These are phyloP conservation scores for Blastobotrys mokoenaii DNA, from an alignment of 805 yeast species.

Conservation along the genomic window DNA sequence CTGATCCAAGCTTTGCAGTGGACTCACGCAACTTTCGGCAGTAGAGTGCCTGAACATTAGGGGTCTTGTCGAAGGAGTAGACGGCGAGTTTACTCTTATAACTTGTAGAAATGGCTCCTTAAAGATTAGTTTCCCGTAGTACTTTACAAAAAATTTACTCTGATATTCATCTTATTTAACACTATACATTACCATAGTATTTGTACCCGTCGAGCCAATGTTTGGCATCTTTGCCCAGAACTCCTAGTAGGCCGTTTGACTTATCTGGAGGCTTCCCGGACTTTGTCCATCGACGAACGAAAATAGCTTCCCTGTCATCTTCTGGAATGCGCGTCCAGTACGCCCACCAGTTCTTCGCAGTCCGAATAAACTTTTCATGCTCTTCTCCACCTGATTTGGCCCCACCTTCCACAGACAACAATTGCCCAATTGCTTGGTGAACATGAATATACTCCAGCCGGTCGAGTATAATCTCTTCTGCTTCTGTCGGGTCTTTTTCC, in stretches of 20 bases:
- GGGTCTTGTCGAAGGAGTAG: no score
- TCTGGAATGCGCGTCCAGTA: conserved; percentile 18
- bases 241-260: conserved; percentile 16
- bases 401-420: not conserved
- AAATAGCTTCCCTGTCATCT: conserved; percentile 15
- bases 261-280: conserved; percentile 7
- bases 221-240: conserved; percentile 22
- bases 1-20: no score
- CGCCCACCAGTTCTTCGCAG: conserved; percentile 23
- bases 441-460: conserved; percentile 16
- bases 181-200: conserved; percentile 10
- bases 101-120: no score
- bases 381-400: conserved; percentile 5
- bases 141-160: no score
- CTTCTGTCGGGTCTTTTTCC: conserved; percentile 7
- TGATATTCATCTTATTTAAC: no score
- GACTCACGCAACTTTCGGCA: no score
- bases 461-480: conserved; percentile 8
- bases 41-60: no score
- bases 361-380: conserved; percentile 18
- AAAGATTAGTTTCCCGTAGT: no score
- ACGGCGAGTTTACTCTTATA: no score
- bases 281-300: conserved; percentile 20
- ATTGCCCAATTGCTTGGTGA: conserved; percentile 13
- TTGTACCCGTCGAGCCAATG: conserved; percentile 22